Percentiles rank a stretch among this genome's conserved stretches.
Conservation (phyloP, 1,284 basidiomycete species). For the Sporisorium scitamineum region DNA sequence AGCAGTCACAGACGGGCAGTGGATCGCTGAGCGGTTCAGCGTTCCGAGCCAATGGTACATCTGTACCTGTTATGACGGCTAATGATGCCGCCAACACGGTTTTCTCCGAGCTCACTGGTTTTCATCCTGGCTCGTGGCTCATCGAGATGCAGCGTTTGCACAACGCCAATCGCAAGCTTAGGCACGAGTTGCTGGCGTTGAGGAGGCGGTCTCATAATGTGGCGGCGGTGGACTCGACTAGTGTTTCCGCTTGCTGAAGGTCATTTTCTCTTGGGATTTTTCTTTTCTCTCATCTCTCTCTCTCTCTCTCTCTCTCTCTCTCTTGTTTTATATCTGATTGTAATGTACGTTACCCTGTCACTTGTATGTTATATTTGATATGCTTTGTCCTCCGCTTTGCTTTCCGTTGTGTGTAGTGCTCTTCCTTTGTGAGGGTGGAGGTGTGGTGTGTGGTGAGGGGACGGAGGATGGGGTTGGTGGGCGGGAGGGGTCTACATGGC, state of each 20-base stretch:
- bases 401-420: too few relatives aligned
- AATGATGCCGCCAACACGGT: conserved; percentile 42
- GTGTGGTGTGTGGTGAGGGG: too few relatives aligned
- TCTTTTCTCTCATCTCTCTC: background rate
- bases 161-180: conserved; percentile 35
- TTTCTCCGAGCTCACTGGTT: conserved; percentile 43
- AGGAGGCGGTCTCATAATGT: conserved; percentile 4
- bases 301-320: background rate
- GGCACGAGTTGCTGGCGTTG: conserved; percentile 36
- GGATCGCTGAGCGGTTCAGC: conserved; percentile 29
- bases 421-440: too few relatives aligned
- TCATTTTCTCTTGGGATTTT: background rate
- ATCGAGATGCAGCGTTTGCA: conserved; percentile 53
- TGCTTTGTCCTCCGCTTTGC: too few relatives aligned
- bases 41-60: conserved; percentile 16
- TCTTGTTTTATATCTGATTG: background rate
- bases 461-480: too few relatives aligned
- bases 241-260: conserved; percentile 16
- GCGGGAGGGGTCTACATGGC: too few relatives aligned
- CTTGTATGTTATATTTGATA: too few relatives aligned
- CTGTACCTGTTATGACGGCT: conserved; percentile 34
- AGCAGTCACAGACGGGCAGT: conserved; percentile 14
- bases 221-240: background rate
- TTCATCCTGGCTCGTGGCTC: conserved; percentile 42
- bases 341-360: too few relatives aligned